Evolutionary conservation across 2,329 filamentous ascomycete genomes (phyloP).

Genomic region (Hypoxylon sp.): DNA sequence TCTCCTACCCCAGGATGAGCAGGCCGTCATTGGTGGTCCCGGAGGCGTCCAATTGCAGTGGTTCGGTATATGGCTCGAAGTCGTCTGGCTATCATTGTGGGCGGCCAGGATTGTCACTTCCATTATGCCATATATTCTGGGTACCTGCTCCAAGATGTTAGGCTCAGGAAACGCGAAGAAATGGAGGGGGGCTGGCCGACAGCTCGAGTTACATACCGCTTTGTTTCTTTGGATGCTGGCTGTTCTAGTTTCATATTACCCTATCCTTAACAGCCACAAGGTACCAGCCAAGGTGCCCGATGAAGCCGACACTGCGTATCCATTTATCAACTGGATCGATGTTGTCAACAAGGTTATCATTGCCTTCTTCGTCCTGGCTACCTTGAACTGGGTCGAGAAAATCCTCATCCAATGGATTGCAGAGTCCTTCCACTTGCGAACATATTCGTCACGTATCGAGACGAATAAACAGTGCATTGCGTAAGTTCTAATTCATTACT

Average conservation of each 20-base stretch:
- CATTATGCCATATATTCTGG: conserved; percentile 63
- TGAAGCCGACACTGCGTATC: conserved; percentile 61
- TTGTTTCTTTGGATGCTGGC: conserved; percentile 94
- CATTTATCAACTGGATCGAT: conserved; percentile 76
- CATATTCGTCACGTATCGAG: conserved; percentile 90
- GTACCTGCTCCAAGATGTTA: conserved; percentile 75
- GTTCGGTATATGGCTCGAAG: conserved; percentile 96
- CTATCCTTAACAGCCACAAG: conserved; percentile 77
- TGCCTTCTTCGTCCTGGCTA: conserved; percentile 81
- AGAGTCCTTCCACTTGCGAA: conserved; percentile 90
- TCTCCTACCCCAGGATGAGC: conserved; percentile 61
- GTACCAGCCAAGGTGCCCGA: conserved; percentile 52
- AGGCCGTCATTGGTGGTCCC: conserved; percentile 70
- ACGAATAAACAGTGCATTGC: conserved; percentile 91
- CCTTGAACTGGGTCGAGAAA: conserved; percentile 90
- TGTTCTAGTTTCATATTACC: conserved; percentile 86
- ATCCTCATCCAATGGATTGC: conserved; percentile 95
- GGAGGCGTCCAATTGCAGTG: conserved; percentile 85
- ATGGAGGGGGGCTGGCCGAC: conserved; percentile 89
- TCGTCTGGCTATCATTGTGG: conserved; percentile 94
- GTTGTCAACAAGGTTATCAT: conserved; percentile 89
- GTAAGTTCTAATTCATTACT: conserved; percentile 56
- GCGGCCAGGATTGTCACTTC: conserved; percentile 71
- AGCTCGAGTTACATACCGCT: conserved; percentile 86
- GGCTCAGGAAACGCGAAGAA: conserved; percentile 90